These are phyloP conservation scores for Diospyros lotus DNA, from an alignment of 148 eudicot species.

Conservation along the genomic window DNA sequence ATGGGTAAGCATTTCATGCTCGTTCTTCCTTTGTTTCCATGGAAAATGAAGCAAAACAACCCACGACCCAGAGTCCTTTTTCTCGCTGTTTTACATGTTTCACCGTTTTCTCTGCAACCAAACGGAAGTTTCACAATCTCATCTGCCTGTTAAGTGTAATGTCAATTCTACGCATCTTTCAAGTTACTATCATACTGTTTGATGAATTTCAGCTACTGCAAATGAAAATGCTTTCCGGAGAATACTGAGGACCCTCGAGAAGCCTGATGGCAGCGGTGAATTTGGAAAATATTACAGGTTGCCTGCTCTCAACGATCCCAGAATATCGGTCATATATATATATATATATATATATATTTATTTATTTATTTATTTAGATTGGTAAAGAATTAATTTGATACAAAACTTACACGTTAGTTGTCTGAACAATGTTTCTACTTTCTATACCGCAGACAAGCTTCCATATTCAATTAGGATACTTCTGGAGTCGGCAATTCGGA, in stretches of 20 bases:
- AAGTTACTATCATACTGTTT: not conserved
- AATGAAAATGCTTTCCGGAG: slow-evolving; percentile 1
- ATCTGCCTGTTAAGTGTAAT: too few species aligned
- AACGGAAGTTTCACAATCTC: not conserved
- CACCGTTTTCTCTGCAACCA: not conserved
- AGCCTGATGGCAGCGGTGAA: slow-evolving; percentile 7
- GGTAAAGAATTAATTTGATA: not conserved
- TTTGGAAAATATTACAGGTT: slow-evolving; percentile 8
- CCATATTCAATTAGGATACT: slow-evolving; percentile 7
- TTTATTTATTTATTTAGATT: not conserved
- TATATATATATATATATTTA: too few species aligned
- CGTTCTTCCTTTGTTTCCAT: too few species aligned
- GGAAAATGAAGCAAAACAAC: too few species aligned
- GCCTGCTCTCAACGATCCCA: slow-evolving; percentile 2
- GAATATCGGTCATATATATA: not conserved
- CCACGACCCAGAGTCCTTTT: too few species aligned
- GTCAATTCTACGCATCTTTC: not conserved
- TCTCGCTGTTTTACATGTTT: too few species aligned
- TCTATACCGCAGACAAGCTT: not conserved
- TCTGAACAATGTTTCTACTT: not conserved
- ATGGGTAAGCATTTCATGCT: too few species aligned
- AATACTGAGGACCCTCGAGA: slow-evolving; percentile 10
- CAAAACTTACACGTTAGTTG: not conserved
- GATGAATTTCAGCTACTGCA: not conserved
- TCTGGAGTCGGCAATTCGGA: slow-evolving; percentile 8